Percentiles rank a stretch among this genome's conserved stretches.
phyloP scores from a whole-genome alignment of 2,329 filamentous ascomycete species.

The Fusarium nematophilum region DNA sequence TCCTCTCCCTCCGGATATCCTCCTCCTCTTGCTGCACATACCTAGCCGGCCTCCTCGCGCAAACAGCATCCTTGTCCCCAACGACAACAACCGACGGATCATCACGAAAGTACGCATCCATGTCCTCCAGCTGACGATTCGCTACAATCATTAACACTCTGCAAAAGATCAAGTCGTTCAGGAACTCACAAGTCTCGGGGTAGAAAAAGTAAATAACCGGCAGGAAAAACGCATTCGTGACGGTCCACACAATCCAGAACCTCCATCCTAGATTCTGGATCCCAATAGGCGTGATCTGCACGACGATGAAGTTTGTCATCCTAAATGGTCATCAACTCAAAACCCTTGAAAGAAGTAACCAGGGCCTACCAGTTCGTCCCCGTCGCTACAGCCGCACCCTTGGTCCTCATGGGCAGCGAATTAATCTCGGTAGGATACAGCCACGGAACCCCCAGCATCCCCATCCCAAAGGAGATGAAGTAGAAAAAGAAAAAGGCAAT shows the following conservation, averaged over 20 bases:
- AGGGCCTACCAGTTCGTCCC: slow-evolving; percentile 29
- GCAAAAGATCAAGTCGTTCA: neutral
- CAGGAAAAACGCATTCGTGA: slow-evolving; percentile 59
- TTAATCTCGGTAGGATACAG: slow-evolving; percentile 52
- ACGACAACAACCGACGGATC: slow-evolving; percentile 57
- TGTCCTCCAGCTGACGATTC: slow-evolving; percentile 41
- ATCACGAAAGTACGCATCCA: slow-evolving; percentile 52
- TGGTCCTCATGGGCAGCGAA: slow-evolving; percentile 47
- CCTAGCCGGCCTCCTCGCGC: slow-evolving; percentile 44
- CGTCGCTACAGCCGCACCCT: slow-evolving; percentile 35
- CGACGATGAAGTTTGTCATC: slow-evolving; percentile 45
- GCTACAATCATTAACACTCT: slow-evolving; percentile 28
- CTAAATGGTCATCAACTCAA: neutral
- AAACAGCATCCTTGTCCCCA: slow-evolving; percentile 59
- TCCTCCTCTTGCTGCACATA: slow-evolving; percentile 26
- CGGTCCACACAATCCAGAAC: slow-evolving; percentile 64
- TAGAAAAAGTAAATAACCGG: slow-evolving; percentile 62
- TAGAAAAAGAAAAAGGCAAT: slow-evolving; percentile 33
- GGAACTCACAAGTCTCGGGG: slow-evolving; percentile 53
- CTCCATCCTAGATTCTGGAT: slow-evolving; percentile 60
- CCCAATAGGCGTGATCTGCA: slow-evolving; percentile 51
- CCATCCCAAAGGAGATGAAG: slow-evolving; percentile 31
- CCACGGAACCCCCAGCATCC: slow-evolving; percentile 39
- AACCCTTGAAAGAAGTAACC: rapidly evolving
- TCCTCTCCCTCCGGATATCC: slow-evolving; percentile 5